Percentiles rank a stretch among this genome's conserved stretches.
phyloP scores from a whole-genome alignment of 331 rosid genomes.

The Quercus phellos region DNA sequence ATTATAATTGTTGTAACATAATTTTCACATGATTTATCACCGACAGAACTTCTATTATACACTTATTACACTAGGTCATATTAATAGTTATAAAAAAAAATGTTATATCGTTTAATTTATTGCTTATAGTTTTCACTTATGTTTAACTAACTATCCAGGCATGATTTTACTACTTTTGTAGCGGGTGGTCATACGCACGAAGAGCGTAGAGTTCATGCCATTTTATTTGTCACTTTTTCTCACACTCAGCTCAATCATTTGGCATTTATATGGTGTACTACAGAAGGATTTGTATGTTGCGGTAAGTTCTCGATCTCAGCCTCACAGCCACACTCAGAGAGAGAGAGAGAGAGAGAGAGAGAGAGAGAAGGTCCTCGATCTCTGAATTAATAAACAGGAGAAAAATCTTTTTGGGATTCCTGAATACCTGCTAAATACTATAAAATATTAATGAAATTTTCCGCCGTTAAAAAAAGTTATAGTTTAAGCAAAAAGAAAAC shows the following conservation, averaged over 20 bases:
- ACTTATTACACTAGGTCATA: no score
- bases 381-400: neutral
- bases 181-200: constrained; percentile 78
- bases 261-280: constrained; percentile 68
- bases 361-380: no score
- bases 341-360: no score
- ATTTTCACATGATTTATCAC: no score
- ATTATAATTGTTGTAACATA: no score
- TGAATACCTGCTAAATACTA: neutral
- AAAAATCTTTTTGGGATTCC: neutral
- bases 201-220: constrained; percentile 96
- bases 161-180: constrained; percentile 16
- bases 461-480: neutral
- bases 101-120: neutral
- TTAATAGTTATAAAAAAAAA: neutral
- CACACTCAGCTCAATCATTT: constrained; percentile 68
- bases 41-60: no score
- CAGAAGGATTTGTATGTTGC: constrained; percentile 72
- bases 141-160: neutral
- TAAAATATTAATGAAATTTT: neutral
- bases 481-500: neutral
- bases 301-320: constrained; percentile 34
- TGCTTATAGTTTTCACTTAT: neutral
- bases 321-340: no score
- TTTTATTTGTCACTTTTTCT: constrained; percentile 67